Conservation (phyloP, 768 basidiomycete species). For the Leccinum boreale region DNA sequence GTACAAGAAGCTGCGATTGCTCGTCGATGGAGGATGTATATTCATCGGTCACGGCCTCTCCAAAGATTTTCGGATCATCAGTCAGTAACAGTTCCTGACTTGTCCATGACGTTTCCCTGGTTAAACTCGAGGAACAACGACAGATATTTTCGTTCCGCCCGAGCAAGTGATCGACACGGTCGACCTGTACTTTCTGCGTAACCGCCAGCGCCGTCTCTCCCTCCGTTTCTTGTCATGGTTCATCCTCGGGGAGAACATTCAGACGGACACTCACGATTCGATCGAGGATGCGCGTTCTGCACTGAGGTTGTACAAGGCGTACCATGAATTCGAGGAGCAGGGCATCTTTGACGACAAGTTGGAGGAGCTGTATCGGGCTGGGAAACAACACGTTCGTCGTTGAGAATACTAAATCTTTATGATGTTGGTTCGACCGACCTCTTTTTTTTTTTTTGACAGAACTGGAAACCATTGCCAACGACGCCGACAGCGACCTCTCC, state of each 20-base stretch:
- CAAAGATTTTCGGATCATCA: slow-evolving; percentile 98
- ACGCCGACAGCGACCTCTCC: slow-evolving; percentile 5
- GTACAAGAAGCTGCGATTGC: slow-evolving; percentile 91
- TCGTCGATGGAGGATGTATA: slow-evolving; percentile 93
- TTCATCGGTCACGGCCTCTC: slow-evolving; percentile 97
- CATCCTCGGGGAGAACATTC: slow-evolving; percentile 87
- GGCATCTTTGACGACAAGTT: slow-evolving; percentile 83
- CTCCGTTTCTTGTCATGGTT: slow-evolving; percentile 94
- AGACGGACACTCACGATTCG: slow-evolving; percentile 94
- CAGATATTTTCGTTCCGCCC: slow-evolving; percentile 95
- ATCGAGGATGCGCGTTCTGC: slow-evolving; percentile 95
- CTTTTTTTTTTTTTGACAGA: slow-evolving; percentile 29
- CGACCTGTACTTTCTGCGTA: slow-evolving; percentile 85
- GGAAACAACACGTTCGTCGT: slow-evolving; percentile 64
- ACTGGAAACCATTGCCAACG: slow-evolving; percentile 53
- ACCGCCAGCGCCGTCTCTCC: slow-evolving; percentile 83
- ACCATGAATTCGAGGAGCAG: slow-evolving; percentile 68
- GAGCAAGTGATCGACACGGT: slow-evolving; percentile 97
- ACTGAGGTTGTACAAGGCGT: slow-evolving; percentile 79
- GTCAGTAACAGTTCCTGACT: slow-evolving; percentile 44
- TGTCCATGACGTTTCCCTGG: neutral
- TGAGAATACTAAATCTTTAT: neutral
- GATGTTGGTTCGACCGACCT: neutral
- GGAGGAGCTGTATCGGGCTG: slow-evolving; percentile 79
- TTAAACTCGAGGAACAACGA: neutral